Conservation (phyloP, 2,329 filamentous ascomycete species). For the Pseudogymnoascus sp. region DNA sequence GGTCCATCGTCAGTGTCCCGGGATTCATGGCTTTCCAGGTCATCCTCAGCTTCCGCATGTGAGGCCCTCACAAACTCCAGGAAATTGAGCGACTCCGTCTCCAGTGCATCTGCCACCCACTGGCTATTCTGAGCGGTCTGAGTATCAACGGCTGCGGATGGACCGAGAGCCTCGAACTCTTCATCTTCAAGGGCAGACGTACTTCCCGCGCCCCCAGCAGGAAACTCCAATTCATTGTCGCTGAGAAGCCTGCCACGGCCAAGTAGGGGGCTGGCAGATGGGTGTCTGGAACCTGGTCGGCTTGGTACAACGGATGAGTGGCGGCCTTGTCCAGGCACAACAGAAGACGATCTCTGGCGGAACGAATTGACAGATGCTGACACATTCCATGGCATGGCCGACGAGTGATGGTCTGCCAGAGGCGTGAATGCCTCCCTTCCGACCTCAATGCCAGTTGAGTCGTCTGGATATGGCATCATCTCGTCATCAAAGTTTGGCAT, state of each 20-base stretch:
- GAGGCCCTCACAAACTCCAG: slow-evolving; percentile 46
- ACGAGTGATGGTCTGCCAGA: slow-evolving; percentile 59
- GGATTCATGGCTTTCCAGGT: slow-evolving; percentile 23
- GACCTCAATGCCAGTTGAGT: slow-evolving; percentile 47
- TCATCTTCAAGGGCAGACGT: slow-evolving; percentile 18
- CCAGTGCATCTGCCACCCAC: slow-evolving; percentile 43
- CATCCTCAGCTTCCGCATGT: slow-evolving; percentile 28
- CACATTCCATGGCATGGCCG: slow-evolving; percentile 62
- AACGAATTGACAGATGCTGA: slow-evolving; percentile 47
- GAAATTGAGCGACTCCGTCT: slow-evolving; percentile 54
- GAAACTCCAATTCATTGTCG: slow-evolving; percentile 18
- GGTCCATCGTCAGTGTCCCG: slow-evolving; percentile 15
- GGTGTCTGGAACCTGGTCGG: slow-evolving; percentile 41
- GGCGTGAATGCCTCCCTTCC: slow-evolving; percentile 59
- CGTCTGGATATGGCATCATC: slow-evolving; percentile 8
- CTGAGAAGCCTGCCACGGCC: slow-evolving; percentile 33
- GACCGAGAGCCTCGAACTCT: slow-evolving; percentile 37
- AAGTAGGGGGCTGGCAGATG: slow-evolving; percentile 52
- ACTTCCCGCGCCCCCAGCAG: slow-evolving; percentile 12
- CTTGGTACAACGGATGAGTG: slow-evolving; percentile 21
- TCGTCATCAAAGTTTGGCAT: slow-evolving; percentile 33
- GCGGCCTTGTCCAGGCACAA: slow-evolving; percentile 31
- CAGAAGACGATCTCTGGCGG: slow-evolving; percentile 25
- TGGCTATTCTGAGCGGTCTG: slow-evolving; percentile 39
- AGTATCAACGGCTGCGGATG: slow-evolving; percentile 35